Base-by-base conservation (phyloP, 148 eudicot genomes). In the Vaccinium macrocarpon region DNA sequence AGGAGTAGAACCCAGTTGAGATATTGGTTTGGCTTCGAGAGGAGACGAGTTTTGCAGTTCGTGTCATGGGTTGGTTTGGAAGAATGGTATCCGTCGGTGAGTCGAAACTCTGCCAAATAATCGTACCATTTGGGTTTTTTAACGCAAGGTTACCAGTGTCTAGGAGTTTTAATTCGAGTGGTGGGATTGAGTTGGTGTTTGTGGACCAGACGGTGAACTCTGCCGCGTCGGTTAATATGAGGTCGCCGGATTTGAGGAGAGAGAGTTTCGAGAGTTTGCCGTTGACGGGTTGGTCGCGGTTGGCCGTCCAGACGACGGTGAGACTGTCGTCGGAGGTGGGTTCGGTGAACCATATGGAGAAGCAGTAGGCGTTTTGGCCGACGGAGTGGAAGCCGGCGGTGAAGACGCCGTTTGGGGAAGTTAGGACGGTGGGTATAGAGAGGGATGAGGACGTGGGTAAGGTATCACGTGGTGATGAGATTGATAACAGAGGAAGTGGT, bases 21-120 rank as follows among this genome's bases (percentile, higher is more conserved):
- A 32, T 55, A 59, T 89, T 81, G 4, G 78, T 84, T 29, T 3
- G 66, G 87, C 91, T 86, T 51, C 88, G 70, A 51, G 86, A 85
- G 8, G 95, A 88, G 35, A 91, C 53, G 0, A 91, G 85, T 8
- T 9, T 57, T 0, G 77, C 11, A 10, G 73, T 55, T 84, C 85
- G 62, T 6, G 86, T 91, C 2, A 91, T 76, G 3, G n/a, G 42
- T 73, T 92, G 93, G 50, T 80, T 6, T 3, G 92, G 89, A 52
- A 91, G 89, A 76, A 89, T 85, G 0, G 90, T 88, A 66, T 92
- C 59, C 2, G 93, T 88, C 12, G 91, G 93, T 1, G 79, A 91
- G 46, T 89, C 85, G 23, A 92, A 92, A 51, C 92, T 92, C 82
- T 91, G 89, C 92, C 95, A 91, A 1, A 88, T 2, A 13, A 62